Evolutionary conservation across 129 eudicot genomes (phyloP).

Genomic region (Daucus carota): DNA sequence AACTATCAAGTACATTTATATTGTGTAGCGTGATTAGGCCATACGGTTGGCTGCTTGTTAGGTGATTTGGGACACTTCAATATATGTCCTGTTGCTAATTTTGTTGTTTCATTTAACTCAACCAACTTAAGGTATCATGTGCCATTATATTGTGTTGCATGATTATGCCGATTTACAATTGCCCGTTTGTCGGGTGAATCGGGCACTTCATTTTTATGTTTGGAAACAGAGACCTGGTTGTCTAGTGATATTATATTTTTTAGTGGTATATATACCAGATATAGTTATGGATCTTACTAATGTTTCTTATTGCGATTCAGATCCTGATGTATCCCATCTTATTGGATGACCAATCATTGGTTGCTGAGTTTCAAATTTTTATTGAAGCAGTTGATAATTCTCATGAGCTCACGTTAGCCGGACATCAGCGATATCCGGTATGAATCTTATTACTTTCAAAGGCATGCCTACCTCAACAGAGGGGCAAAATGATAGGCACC

Average conservation of each 20-base stretch:
- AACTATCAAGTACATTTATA: background rate
- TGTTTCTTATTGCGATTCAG: slow-evolving; percentile 24
- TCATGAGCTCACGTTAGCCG: slow-evolving; percentile 74
- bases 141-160: background rate
- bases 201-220: background rate
- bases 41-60: background rate
- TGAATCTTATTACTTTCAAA: slow-evolving; percentile 7
- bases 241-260: background rate
- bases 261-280: background rate
- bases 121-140: background rate
- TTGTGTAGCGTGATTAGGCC: background rate
- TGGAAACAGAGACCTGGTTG: background rate
- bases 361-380: slow-evolving; percentile 56
- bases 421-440: slow-evolving; percentile 86
- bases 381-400: slow-evolving; percentile 69
- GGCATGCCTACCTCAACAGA: background rate
- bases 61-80: background rate
- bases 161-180: background rate
- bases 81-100: background rate
- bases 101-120: background rate
- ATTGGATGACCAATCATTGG: slow-evolving; percentile 74
- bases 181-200: background rate
- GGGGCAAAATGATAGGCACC: background rate
- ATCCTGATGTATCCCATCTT: slow-evolving; percentile 74
- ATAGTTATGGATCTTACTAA: background rate